Evolutionary conservation across 345 rosid genomes (phyloP).

Genomic region (Eucalyptus erythrocorys): DNA sequence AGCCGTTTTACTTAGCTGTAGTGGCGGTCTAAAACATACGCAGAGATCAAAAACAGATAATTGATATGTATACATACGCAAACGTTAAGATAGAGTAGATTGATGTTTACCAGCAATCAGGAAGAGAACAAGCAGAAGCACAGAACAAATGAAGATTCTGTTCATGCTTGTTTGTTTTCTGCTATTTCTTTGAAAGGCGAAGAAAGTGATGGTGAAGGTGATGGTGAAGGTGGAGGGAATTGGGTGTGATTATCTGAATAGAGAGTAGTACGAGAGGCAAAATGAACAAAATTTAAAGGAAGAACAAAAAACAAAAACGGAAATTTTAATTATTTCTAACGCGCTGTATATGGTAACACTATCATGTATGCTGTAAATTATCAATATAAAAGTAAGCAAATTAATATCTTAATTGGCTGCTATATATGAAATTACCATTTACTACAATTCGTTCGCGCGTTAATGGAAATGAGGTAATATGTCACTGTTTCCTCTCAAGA

Average conservation of each 20-base stretch:
- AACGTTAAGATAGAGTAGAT: neutral
- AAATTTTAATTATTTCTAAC: neutral
- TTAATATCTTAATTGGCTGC: neutral
- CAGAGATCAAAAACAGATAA: neutral
- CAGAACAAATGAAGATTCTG: neutral
- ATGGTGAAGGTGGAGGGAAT: neutral
- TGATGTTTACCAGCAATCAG: neutral
- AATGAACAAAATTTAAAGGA: neutral
- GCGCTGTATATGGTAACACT: neutral
- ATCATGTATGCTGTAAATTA: neutral
- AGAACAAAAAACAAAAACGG: neutral
- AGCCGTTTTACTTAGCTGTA: neutral
- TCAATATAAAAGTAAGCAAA: neutral
- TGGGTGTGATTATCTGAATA: neutral
- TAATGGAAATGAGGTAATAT: no score
- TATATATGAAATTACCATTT: no score
- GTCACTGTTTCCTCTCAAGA: no score
- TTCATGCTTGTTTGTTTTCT: neutral
- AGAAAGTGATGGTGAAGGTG: neutral
- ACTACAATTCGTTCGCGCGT: no score
- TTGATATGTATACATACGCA: neutral
- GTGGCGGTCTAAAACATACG: neutral
- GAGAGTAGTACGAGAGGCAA: neutral
- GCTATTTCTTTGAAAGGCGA: neutral
- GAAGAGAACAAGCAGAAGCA: neutral